These are phyloP conservation scores for Carex arenaria DNA, from an alignment of 202 grass and related monocot genomes.

Conservation along the genomic window DNA sequence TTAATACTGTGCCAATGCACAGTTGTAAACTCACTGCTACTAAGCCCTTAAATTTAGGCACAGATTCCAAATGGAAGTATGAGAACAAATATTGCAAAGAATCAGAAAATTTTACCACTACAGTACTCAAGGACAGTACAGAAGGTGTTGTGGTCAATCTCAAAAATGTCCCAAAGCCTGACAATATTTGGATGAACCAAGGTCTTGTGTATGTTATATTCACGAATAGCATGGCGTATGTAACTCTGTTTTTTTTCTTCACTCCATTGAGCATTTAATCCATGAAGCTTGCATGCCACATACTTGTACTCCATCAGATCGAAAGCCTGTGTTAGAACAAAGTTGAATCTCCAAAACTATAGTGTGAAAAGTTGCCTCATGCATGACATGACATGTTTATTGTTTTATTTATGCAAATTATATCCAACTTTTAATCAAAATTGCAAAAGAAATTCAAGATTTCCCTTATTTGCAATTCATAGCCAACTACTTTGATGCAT, in stretches of 20 bases:
- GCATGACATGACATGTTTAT: not conserved
- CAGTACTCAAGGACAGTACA: constrained; percentile 97
- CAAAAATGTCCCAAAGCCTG: constrained; percentile 96
- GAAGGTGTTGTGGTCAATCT: constrained; percentile 98
- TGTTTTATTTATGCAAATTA: not conserved
- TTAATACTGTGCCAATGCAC: not conserved
- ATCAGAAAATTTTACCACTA: constrained; percentile 58
- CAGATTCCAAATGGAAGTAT: not conserved
- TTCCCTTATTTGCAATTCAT: not conserved
- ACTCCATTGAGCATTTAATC: constrained; percentile 93
- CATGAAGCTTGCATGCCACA: constrained; percentile 97
- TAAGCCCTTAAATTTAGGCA: not conserved
- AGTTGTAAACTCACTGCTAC: not conserved
- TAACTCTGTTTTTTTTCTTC: constrained; percentile 99
- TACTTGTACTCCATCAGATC: constrained; percentile 97
- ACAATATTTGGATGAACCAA: constrained; percentile 98
- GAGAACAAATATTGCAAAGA: not conserved
- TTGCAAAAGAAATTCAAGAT: not conserved
- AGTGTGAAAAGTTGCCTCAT: not conserved
- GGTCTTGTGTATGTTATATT: constrained; percentile 99
- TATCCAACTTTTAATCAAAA: not conserved
- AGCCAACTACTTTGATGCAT: too few relatives aligned
- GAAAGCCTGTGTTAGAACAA: constrained; percentile 67
- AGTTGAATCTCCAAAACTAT: constrained; percentile 22
- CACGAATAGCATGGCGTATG: constrained; percentile 91